Evolutionary conservation across 768 basidiomycete genomes (phyloP).

Genomic region (Rossbeevera mucosa): DNA sequence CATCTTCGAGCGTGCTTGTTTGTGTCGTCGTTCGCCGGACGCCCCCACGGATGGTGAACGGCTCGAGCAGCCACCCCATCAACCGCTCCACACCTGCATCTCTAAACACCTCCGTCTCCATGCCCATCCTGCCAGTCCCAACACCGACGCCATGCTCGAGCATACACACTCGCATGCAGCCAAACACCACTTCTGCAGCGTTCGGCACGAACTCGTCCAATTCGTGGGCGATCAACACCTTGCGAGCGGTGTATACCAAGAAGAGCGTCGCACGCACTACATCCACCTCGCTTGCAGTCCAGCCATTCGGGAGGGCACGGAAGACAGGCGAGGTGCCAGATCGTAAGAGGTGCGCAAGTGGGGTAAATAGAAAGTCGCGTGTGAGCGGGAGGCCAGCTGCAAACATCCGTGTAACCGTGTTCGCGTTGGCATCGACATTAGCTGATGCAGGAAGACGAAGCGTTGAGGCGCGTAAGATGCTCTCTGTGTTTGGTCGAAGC

Average conservation of each 20-base stretch:
- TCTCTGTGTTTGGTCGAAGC: constrained; percentile 43
- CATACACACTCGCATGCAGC: constrained; percentile 94
- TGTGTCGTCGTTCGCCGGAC: constrained; percentile 2
- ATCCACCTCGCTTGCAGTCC: constrained; percentile 79
- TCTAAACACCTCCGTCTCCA: constrained; percentile 69
- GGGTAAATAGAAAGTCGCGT: constrained; percentile 63
- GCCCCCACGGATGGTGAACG: constrained; percentile 38
- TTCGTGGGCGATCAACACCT: constrained; percentile 41
- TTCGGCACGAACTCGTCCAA: constrained; percentile 32
- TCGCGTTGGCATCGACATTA: background rate
- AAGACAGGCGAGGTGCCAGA: constrained; percentile 74
- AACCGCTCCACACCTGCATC: constrained; percentile 56
- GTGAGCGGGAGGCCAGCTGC: constrained; percentile 42
- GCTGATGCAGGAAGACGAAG: constrained; percentile 34
- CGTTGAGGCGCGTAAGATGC: constrained; percentile 56
- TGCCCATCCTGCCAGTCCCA: constrained; percentile 6
- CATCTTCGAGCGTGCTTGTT: constrained; percentile 43
- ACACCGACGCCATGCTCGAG: constrained; percentile 68
- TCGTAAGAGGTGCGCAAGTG: constrained; percentile 75
- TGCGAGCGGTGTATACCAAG: constrained; percentile 48
- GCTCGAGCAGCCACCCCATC: constrained; percentile 57
- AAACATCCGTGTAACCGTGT: background rate
- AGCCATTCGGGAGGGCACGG: constrained; percentile 56
- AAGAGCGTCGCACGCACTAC: constrained; percentile 66
- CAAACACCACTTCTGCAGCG: constrained; percentile 48